phyloP scores from a whole-genome alignment of 495 filamentous ascomycete species.

The Chaetomium cochliodes region DNA sequence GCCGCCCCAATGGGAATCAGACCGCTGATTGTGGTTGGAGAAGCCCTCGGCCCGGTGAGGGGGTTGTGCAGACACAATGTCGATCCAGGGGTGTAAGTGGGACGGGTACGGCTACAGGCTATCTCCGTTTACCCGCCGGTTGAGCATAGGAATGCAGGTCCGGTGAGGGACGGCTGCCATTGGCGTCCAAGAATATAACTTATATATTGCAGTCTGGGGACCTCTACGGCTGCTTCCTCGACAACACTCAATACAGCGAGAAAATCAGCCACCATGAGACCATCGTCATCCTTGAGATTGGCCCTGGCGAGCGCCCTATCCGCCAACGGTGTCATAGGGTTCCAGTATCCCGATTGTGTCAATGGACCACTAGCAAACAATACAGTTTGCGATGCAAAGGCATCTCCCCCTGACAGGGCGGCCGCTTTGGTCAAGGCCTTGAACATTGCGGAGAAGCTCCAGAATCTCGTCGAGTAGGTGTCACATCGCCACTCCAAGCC shows the following conservation, averaged over 20 bases:
- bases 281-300: neutral
- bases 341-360: conserved; percentile 37
- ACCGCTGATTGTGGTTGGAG: conserved; percentile 2
- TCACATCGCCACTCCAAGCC: no score
- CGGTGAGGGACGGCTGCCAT: neutral
- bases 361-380: conserved; percentile 37
- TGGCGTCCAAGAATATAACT: neutral
- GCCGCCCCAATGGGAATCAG: conserved; percentile 12
- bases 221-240: neutral
- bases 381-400: conserved; percentile 30
- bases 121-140: conserved; percentile 4
- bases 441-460: conserved; percentile 44
- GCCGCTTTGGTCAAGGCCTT: conserved; percentile 44
- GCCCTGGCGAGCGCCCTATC: neutral
- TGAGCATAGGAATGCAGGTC: neutral
- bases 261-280: neutral
- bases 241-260: neutral
- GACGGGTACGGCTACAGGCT: neutral
- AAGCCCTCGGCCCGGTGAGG: conserved; percentile 12
- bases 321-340: neutral
- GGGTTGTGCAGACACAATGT: neutral
- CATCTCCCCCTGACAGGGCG: conserved; percentile 29
- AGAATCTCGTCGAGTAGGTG: conserved; percentile 38
- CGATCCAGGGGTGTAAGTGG: conserved; percentile 1
- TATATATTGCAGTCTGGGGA: neutral